Evolutionary conservation across 371 early-diverging fungal species (phyloP).

Genomic region (Syncephalastrum contaminatum): DNA sequence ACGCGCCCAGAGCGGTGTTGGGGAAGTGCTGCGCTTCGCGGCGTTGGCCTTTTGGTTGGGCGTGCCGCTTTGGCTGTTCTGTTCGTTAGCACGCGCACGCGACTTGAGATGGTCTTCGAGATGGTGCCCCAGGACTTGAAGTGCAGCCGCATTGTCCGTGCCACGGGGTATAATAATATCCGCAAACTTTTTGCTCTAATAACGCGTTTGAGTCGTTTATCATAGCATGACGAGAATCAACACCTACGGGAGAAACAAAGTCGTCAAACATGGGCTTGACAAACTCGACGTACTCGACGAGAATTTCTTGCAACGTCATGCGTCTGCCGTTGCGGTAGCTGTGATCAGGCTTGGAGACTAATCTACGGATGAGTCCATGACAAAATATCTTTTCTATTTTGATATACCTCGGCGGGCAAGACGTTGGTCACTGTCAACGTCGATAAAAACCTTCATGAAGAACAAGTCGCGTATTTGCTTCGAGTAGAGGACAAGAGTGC

Average conservation of each 20-base stretch:
- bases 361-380: not conserved
- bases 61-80: not conserved
- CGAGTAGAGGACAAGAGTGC: conserved; percentile 61
- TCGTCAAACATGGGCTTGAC: conserved; percentile 88
- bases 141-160: conserved; percentile 69
- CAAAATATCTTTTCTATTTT: not conserved
- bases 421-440: conserved; percentile 68
- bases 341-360: conserved; percentile 22
- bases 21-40: not conserved
- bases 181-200: conserved; percentile 77
- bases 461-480: conserved; percentile 51
- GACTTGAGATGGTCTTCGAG: conserved; percentile 53
- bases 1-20: conserved; percentile 6
- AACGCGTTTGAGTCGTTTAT: not conserved
- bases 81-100: conserved; percentile 7
- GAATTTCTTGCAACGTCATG: conserved; percentile 49
- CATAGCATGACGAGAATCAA: not conserved
- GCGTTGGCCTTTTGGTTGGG: conserved; percentile 3
- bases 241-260: conserved; percentile 72
- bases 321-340: conserved; percentile 29
- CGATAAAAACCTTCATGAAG: conserved; percentile 64
- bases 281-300: conserved; percentile 70
- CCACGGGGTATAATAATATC: conserved; percentile 90
- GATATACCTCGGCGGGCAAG: conserved; percentile 47
- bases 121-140: conserved; percentile 69